A percentile compares a stretch with the other conserved stretches of the same genome.
These are phyloP conservation scores for Lepidium sativum DNA, from an alignment of 345 rosid genomes.

Conservation along the genomic window DNA sequence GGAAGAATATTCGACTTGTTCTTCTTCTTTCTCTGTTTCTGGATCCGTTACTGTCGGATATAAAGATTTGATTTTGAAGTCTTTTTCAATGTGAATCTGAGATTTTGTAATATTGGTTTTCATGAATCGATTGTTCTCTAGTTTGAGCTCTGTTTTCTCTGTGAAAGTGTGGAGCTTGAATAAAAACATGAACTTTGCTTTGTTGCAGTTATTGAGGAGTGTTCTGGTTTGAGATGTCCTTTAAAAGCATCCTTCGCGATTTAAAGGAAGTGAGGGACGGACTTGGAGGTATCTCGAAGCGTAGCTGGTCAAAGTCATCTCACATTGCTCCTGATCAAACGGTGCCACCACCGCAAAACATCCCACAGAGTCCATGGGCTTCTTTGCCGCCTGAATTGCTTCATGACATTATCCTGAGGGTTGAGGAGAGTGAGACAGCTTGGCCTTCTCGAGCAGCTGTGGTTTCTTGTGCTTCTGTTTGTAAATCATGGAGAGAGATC, in stretches of 20 bases:
- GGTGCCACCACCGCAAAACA: slow-evolving; percentile 18
- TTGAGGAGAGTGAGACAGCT: slow-evolving; percentile 75
- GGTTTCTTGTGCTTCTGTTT: slow-evolving; percentile 77
- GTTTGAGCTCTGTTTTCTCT: background rate
- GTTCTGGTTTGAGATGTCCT: slow-evolving; percentile 49
- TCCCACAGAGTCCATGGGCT: slow-evolving; percentile 76
- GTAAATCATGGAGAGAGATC: slow-evolving; percentile 83
- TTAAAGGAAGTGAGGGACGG: slow-evolving; percentile 73
- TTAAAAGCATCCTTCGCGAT: slow-evolving; percentile 81
- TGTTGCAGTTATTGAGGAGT: slow-evolving; percentile 29
- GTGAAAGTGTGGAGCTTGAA: background rate
- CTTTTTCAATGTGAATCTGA: slow-evolving; percentile 1
- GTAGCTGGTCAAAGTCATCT: slow-evolving; percentile 42
- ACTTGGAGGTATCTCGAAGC: slow-evolving; percentile 67
- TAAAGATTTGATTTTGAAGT: background rate
- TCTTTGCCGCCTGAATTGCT: slow-evolving; percentile 80
- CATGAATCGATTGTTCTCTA: background rate
- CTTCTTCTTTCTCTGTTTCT: background rate
- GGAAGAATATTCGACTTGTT: background rate
- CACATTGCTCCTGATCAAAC: slow-evolving; percentile 80
- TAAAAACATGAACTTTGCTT: background rate
- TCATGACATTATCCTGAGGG: slow-evolving; percentile 66
- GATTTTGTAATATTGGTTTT: background rate
- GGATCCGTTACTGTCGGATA: slow-evolving; percentile 21
- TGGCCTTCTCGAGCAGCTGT: slow-evolving; percentile 94